A percentile compares a stretch with the other conserved stretches of the same genome.
phyloP scores from a whole-genome alignment of 2,329 filamentous ascomycete genomes.

The Hysterium pulicare region DNA sequence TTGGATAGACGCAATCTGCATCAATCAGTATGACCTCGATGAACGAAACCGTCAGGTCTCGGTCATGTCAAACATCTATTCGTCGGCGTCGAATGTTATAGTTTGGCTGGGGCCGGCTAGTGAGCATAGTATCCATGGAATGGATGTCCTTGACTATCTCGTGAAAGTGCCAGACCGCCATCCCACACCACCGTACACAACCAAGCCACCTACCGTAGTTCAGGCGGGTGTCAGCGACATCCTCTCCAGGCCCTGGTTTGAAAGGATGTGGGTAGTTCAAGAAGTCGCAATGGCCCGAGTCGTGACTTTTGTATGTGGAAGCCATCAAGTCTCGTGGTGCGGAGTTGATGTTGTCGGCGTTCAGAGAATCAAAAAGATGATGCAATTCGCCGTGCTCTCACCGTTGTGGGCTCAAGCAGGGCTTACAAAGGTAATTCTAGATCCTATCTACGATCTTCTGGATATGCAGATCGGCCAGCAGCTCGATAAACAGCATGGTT shows the following conservation, averaged over 20 bases:
- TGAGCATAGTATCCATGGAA: background rate
- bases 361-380: background rate
- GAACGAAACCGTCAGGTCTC: conserved; percentile 1
- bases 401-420: background rate
- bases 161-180: background rate
- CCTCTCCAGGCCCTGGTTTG: background rate
- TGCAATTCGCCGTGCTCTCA: background rate
- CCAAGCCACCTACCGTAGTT: background rate
- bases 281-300: background rate
- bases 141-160: background rate
- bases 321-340: background rate
- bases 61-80: background rate
- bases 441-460: background rate
- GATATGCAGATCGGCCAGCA: background rate
- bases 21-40: background rate
- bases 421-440: background rate
- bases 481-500: background rate
- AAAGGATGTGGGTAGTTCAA: background rate
- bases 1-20: conserved; percentile 2
- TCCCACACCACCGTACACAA: background rate
- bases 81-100: background rate
- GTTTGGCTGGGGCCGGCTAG: background rate
- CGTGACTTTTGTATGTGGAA: background rate
- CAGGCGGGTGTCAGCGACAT: background rate
- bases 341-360: background rate